Percentiles rank a stretch among this genome's conserved stretches.
Evolutionary conservation across 108 stramenopile genomes (phyloP).

Genomic region (Skeletonema costatum): DNA sequence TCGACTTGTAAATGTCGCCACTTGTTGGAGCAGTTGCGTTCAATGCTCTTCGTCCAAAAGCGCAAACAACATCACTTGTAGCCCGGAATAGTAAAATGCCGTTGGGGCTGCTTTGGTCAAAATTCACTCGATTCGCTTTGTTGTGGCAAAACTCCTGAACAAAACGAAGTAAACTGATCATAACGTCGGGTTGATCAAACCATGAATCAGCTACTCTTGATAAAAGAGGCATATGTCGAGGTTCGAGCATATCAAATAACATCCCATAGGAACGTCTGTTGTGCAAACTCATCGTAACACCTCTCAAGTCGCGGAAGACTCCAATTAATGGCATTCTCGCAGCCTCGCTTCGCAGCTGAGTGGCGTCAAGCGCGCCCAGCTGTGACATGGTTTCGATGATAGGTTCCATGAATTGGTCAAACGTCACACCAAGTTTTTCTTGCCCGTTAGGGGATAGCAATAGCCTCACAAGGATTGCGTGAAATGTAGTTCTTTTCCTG

Average conservation of each 20-base stretch:
- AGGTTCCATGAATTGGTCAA: slow-evolving; percentile 96
- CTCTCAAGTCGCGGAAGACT: slow-evolving; percentile 93
- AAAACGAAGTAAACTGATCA: slow-evolving; percentile 93
- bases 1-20: slow-evolving; percentile 89
- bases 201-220: slow-evolving; percentile 90
- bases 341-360: slow-evolving; percentile 72
- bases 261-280: slow-evolving; percentile 91
- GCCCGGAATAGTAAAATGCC: slow-evolving; percentile 97
- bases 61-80: slow-evolving; percentile 92
- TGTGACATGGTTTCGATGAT: slow-evolving; percentile 74
- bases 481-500: slow-evolving; percentile 93
- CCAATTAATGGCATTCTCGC: slow-evolving; percentile 87
- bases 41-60: slow-evolving; percentile 82
- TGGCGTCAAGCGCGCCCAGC: slow-evolving; percentile 62
- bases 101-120: slow-evolving; percentile 96
- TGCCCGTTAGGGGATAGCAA: slow-evolving; percentile 88
- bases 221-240: slow-evolving; percentile 85
- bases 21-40: slow-evolving; percentile 51
- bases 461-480: slow-evolving; percentile 90
- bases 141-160: slow-evolving; percentile 97
- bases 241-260: slow-evolving; percentile 95
- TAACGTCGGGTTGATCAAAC: slow-evolving; percentile 94
- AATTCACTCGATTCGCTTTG: slow-evolving; percentile 97
- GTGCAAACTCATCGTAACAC: slow-evolving; percentile 90
- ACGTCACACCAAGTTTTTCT: slow-evolving; percentile 84